Evolutionary conservation across 176 grass and related monocot genomes (phyloP), one percentile per base, ranked within the genome.

Genomic region (Triticum timopheevii): DNA sequence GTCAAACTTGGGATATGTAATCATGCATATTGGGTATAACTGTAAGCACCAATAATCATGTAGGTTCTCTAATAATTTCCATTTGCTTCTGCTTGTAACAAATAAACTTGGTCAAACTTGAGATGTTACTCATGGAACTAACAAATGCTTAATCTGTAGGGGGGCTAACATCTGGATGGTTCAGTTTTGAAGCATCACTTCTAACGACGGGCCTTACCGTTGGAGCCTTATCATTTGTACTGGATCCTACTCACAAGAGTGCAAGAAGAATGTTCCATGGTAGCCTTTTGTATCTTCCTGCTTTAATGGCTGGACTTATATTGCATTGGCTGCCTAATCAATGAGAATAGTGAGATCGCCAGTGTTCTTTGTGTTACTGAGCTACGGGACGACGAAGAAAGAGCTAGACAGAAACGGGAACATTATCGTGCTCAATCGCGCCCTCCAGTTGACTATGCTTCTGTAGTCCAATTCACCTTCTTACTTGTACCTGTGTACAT

Each of bases 221-320:
- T 31, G 84, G 89, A 30, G 83, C 93, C 76, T 61, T 95, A 28
- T 84, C 91, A 67, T 98, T 98, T 80, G 65, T 89, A 33, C 88
- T 89, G n/a, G 69, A 95, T 69, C 85, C 93, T 86, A 92, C 69
- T 74, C 83, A 82, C 0, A 86, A 95, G 81, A 95, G 79, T 88
- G 93, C 96, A 17, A 95, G 93, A 80, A 94, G 90, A 67, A 98
- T 98, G 93, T 98, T 95, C 91, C 82, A 91, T 78, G 93, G 88
- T n/a, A 98, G 96, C 62, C 96, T 98, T 17, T 49, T 98, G 40
- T 98, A 98, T 87, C 93, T 98, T 80, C 96, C 96, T 79, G 74
- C 94, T 82, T 98, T 98, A 64, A 98, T 98, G 96, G 91, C 86
- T 73, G 96, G 93, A 64, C 87, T 98, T 81, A 76, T 98, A 52